A percentile compares a stretch with the other conserved stretches of the same genome.
Conservation (phyloP, 2,329 filamentous ascomycete genomes). For the Aspergillus sclerotialis region DNA sequence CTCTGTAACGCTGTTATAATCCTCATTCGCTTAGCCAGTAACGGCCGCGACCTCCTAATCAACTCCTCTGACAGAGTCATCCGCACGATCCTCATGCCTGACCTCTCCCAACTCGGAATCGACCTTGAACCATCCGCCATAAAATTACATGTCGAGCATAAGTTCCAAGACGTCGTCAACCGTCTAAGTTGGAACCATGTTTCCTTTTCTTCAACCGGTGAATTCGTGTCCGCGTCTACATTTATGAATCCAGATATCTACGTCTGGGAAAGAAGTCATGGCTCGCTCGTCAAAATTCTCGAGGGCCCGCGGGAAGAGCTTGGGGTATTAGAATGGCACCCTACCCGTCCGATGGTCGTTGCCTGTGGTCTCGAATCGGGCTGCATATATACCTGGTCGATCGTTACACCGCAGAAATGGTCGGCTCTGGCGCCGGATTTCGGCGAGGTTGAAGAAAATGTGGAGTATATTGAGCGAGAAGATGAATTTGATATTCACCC, state of each 20-base stretch:
- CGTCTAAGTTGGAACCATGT: constrained; percentile 94
- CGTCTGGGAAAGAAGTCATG: constrained; percentile 92
- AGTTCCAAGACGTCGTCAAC: constrained; percentile 97
- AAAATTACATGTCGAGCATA: constrained; percentile 87
- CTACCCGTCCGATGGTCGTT: constrained; percentile 74
- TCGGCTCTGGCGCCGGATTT: constrained; percentile 95
- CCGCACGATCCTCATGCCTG: constrained; percentile 81
- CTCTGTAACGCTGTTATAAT: constrained; percentile 84
- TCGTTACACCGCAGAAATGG: constrained; percentile 93
- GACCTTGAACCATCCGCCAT: constrained; percentile 77
- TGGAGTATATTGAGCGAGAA: constrained; percentile 90
- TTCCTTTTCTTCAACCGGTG: constrained; percentile 85
- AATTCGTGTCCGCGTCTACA: constrained; percentile 93
- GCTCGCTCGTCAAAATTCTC: constrained; percentile 90
- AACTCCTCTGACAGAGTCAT: constrained; percentile 95
- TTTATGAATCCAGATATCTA: constrained; percentile 99
- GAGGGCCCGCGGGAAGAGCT: constrained; percentile 96
- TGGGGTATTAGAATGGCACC: constrained; percentile 96
- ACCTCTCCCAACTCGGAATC: constrained; percentile 49
- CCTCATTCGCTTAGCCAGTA: constrained; percentile 73
- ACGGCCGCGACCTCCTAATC: constrained; percentile 79
- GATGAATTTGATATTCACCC: constrained; percentile 98
- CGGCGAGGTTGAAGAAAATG: constrained; percentile 94
- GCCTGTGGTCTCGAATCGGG: constrained; percentile 91
- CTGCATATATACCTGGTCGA: constrained; percentile 92